Conservation (phyloP, 2,329 filamentous ascomycete species). For the Cladobotryum protrusum region DNA sequence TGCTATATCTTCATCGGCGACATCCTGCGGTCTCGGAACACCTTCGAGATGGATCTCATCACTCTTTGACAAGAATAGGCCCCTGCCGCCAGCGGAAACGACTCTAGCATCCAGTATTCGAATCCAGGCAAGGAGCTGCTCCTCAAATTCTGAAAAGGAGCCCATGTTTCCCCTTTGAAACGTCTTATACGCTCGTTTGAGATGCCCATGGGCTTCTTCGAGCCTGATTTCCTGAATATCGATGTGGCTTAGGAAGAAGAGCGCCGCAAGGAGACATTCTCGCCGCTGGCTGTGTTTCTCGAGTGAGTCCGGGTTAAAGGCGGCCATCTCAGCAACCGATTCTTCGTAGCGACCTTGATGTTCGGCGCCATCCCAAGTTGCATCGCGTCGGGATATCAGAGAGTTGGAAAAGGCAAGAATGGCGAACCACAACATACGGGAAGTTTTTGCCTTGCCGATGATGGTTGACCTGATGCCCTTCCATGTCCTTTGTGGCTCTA, state of each 20-base stretch:
- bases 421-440: constrained; percentile 40
- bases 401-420: constrained; percentile 48
- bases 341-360: constrained; percentile 31
- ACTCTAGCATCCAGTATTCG: constrained; percentile 49
- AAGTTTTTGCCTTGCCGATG: constrained; percentile 40
- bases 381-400: constrained; percentile 32
- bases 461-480: constrained; percentile 42
- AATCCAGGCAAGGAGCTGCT: constrained; percentile 48
- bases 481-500: constrained; percentile 49
- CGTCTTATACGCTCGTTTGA: constrained; percentile 43
- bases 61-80: constrained; percentile 43
- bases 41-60: constrained; percentile 41
- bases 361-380: constrained; percentile 24
- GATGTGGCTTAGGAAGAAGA: constrained; percentile 50
- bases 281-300: constrained; percentile 24
- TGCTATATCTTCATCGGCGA: constrained; percentile 33
- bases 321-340: constrained; percentile 28
- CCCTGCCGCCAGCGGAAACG: constrained; percentile 50
- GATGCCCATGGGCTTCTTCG: constrained; percentile 40
- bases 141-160: constrained; percentile 34
- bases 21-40: constrained; percentile 15
- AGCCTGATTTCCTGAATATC: constrained; percentile 41
- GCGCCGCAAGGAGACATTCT: constrained; percentile 41
- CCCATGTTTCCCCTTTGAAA: constrained; percentile 37
- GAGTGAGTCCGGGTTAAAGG: constrained; percentile 18